These are phyloP conservation scores for Cryptococcus jaspeensis DNA, from an alignment of 1,284 basidiomycete species.

Conservation along the genomic window DNA sequence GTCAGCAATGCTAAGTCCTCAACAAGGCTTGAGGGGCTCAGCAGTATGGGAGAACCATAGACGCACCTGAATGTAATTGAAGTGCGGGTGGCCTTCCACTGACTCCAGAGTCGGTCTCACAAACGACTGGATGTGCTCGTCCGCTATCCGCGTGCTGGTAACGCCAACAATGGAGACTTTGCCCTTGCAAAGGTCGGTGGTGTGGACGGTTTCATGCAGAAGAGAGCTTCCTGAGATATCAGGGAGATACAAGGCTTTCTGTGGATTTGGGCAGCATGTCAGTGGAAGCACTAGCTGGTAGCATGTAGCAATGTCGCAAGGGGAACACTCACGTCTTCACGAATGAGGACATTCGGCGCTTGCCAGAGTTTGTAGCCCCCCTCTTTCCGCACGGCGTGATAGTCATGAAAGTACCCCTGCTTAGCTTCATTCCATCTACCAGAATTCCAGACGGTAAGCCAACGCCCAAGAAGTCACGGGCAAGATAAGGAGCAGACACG, in stretches of 20 bases:
- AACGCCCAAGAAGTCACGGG: not conserved
- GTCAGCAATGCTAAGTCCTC: not conserved
- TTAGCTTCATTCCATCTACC: conserved; percentile 77
- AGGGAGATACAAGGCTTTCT: conserved; percentile 90
- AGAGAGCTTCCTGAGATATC: conserved; percentile 73
- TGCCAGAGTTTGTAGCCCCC: conserved; percentile 92
- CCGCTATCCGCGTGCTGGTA: conserved; percentile 78
- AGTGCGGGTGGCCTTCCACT: conserved; percentile 64
- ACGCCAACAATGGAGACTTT: conserved; percentile 78
- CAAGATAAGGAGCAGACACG: not conserved
- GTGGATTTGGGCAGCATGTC: not conserved
- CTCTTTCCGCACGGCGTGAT: conserved; percentile 68
- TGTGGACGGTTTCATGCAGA: conserved; percentile 65
- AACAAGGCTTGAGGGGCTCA: not conserved
- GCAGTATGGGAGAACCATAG: not conserved
- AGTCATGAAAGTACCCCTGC: conserved; percentile 87
- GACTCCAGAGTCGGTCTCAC: conserved; percentile 63
- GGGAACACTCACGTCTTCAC: conserved; percentile 69
- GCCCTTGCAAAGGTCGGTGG: conserved; percentile 71
- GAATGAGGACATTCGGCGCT: conserved; percentile 82
- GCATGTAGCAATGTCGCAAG: not conserved
- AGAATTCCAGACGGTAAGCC: not conserved
- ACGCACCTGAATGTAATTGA: conserved; percentile 68
- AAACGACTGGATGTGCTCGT: conserved; percentile 82
- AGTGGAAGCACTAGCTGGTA: not conserved